Base-by-base conservation (phyloP, 2,329 filamentous ascomycete species). In the Phialophora tarda region DNA sequence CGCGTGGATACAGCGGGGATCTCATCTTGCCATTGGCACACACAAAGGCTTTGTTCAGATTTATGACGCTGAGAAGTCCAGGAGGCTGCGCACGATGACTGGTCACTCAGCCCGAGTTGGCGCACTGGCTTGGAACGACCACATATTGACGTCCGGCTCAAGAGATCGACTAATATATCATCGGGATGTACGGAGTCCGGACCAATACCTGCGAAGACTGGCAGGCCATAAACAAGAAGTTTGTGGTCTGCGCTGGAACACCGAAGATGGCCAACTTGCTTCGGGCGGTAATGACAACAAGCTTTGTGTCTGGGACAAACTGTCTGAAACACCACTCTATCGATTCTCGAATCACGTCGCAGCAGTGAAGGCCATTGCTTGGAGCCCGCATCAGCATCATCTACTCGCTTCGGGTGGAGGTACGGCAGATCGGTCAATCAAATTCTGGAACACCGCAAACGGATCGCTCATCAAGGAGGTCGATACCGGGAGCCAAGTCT, bases 261-360 rank as follows among this genome's bases (percentile, higher is more conserved):
- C 91, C 64, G 93, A 98, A 73, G 94, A 97, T 74, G 91, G 93
- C 4, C 95, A 99, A 77, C 85, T 99, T 28, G 95, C 95, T 12
- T 96, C 92, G 63, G 95, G 95, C 58, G 95, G 95, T 5, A 99
- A 99, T 78, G 95, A 99, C 81, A 99, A 99, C 81, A 98, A 98
- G 77, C 84, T 99, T 54, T 95, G 98, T 86, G 93, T 99, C 26
- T 99, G 95, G 95, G 95, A 99, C 74, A 96, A 96, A 76, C 85
- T 97, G 65, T 92, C 89, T n/a, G 91, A 96, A 73, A 91, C 93
- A 7, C 95, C 95, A 0, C 84, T 96, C 2, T 97, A 91, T 84
- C 96, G 96, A 73, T 98, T 97, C 78, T 91, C 91, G 21, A 93
- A 97, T 70, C 95, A 99, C 77, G 94, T 91, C 41, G 95, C 95